Conservation (phyloP, 306 rosid genomes). For the Prunus fruticosa region DNA sequence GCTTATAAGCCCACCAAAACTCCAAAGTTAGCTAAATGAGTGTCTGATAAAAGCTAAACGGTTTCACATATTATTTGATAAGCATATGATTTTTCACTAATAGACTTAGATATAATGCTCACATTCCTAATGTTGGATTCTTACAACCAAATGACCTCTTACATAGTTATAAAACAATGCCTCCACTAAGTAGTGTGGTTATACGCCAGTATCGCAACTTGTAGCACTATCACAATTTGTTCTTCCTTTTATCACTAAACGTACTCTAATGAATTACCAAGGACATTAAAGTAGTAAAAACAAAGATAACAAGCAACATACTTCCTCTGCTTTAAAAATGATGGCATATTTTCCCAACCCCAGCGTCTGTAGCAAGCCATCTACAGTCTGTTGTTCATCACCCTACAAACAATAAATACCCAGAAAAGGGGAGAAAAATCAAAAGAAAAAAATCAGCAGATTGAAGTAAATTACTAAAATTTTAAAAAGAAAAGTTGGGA, state of each 20-base stretch:
- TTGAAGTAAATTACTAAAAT: neutral
- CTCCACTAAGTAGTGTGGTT: neutral
- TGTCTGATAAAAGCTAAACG: neutral
- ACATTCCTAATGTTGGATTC: neutral
- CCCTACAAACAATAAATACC: slow-evolving; percentile 42
- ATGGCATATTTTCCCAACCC: slow-evolving; percentile 86
- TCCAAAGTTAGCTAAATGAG: neutral
- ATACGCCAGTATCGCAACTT: neutral
- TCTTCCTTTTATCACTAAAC: neutral
- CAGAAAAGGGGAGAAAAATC: slow-evolving; percentile 2
- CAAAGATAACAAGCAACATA: slow-evolving; percentile 40
- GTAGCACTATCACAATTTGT: neutral
- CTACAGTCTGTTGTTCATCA: slow-evolving; percentile 71
- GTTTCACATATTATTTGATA: neutral
- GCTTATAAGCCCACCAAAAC: neutral
- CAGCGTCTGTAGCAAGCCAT: slow-evolving; percentile 66
- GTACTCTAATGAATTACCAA: neutral
- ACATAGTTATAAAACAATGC: neutral
- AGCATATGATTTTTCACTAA: neutral
- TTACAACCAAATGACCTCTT: neutral
- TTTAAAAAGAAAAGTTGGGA: neutral
- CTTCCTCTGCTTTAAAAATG: slow-evolving; percentile 93
- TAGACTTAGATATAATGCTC: neutral
- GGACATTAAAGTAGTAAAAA: neutral
- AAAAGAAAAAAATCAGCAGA: neutral